These are phyloP conservation scores for Melastoma malabathricum DNA, from an alignment of 345 rosid genomes.

Conservation along the genomic window DNA sequence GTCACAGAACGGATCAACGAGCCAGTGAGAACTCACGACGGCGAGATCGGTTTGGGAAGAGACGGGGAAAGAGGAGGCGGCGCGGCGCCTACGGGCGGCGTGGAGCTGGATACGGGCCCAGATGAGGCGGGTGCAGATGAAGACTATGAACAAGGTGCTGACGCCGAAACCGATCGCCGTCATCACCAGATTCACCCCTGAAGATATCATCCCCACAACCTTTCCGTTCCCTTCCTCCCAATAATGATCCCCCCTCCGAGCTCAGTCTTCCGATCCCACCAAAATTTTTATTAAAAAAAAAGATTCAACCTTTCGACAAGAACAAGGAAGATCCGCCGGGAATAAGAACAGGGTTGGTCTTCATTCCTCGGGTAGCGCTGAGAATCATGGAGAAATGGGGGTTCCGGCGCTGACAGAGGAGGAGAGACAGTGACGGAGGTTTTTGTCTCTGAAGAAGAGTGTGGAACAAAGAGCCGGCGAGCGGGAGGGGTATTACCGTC, in stretches of 20 bases:
- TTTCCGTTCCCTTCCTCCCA: constrained; percentile 3
- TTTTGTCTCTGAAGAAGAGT: neutral
- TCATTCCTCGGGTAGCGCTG: too few relatives aligned
- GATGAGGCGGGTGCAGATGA: constrained; percentile 56
- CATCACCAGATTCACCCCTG: constrained; percentile 67
- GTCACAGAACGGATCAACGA: neutral
- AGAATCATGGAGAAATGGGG: neutral
- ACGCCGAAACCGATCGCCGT: constrained; percentile 67
- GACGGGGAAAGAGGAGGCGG: constrained; percentile 26
- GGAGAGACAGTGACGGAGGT: constrained; percentile 6
- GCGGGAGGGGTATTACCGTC: too few relatives aligned
- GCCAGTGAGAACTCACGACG: constrained; percentile 23
- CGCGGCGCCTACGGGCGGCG: constrained; percentile 30
- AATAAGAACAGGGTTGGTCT: too few relatives aligned
- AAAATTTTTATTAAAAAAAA: neutral
- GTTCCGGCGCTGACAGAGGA: too few relatives aligned
- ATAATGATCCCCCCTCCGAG: neutral
- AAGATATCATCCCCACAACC: constrained; percentile 26
- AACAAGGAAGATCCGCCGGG: too few relatives aligned
- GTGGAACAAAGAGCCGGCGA: too few relatives aligned
- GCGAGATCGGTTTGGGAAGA: constrained; percentile 43
- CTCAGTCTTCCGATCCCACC: too few relatives aligned
- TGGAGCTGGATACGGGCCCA: constrained; percentile 62
- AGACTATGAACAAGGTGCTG: constrained; percentile 69
- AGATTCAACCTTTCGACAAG: too few relatives aligned